Conservation (phyloP, 2,329 filamentous ascomycete species). For the Ceratocystis ficicola region DNA sequence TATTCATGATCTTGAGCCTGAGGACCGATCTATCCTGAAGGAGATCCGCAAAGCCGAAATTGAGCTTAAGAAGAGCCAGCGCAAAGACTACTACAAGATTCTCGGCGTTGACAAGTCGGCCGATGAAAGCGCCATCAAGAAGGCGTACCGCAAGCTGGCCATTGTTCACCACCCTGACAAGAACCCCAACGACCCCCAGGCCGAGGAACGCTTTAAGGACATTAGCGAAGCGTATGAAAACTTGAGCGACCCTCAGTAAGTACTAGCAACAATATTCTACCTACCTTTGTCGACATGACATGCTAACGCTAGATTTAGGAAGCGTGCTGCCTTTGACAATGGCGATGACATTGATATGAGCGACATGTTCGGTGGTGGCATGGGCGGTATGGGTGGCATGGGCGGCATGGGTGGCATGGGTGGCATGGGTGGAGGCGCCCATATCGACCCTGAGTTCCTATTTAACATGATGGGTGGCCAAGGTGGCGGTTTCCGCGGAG, state of each 20-base stretch:
- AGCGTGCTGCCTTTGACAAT: constrained; percentile 80
- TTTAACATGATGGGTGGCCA: constrained; percentile 73
- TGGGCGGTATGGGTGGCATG: constrained; percentile 57
- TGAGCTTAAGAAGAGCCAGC: constrained; percentile 91
- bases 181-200: constrained; percentile 74
- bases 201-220: constrained; percentile 92
- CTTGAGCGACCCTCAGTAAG: constrained; percentile 82
- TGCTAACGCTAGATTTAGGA: constrained; percentile 39
- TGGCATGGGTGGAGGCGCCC: constrained; percentile 52
- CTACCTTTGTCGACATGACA: constrained; percentile 26
- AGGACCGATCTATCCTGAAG: constrained; percentile 66
- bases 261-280: constrained; percentile 26
- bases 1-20: constrained; percentile 69
- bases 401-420: constrained; percentile 39
- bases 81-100: constrained; percentile 99
- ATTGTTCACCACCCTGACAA: constrained; percentile 96
- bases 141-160: constrained; percentile 88
- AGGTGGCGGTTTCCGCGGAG: constrained; percentile 39
- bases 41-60: constrained; percentile 85
- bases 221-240: constrained; percentile 95
- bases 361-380: constrained; percentile 66
- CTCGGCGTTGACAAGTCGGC: constrained; percentile 79
- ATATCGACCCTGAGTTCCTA: constrained; percentile 64
- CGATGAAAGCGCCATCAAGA: constrained; percentile 77
- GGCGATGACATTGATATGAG: constrained; percentile 81